Conservation (phyloP, 176 grass and related monocot species). For the Dactylis glomerata region DNA sequence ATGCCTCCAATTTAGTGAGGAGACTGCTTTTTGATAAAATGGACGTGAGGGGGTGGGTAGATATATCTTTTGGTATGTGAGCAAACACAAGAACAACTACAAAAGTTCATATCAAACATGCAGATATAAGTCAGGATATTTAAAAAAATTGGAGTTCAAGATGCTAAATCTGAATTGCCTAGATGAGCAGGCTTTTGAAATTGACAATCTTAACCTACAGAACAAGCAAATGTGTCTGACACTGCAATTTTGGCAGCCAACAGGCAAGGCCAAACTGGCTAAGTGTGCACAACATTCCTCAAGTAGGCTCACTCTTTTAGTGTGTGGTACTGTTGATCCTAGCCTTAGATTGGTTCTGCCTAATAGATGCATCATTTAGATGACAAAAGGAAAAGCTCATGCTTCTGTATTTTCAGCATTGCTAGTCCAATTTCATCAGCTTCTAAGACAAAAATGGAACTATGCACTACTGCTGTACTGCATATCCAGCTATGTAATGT, state of each 20-base stretch:
- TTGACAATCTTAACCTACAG: background rate
- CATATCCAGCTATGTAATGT: background rate
- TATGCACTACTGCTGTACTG: background rate
- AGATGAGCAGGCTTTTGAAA: background rate
- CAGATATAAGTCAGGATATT: background rate
- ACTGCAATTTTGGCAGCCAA: background rate
- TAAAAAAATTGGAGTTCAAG: conserved; percentile 2
- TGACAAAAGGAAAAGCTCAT: background rate
- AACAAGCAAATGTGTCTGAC: background rate
- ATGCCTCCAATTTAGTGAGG: background rate
- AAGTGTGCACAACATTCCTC: background rate
- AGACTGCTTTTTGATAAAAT: conserved; percentile 26
- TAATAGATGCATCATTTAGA: background rate
- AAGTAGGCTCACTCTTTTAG: background rate
- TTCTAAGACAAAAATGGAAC: background rate
- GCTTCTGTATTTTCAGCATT: background rate
- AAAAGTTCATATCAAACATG: background rate
- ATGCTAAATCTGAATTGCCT: background rate
- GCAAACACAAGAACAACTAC: background rate
- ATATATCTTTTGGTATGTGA: background rate
- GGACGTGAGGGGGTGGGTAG: background rate
- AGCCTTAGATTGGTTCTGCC: background rate
- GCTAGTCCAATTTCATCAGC: background rate
- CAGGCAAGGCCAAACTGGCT: background rate
- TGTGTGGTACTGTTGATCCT: background rate